These are phyloP conservation scores for Globisporangium nunn DNA, from an alignment of 352 stramenopile genomes.

Conservation along the genomic window DNA sequence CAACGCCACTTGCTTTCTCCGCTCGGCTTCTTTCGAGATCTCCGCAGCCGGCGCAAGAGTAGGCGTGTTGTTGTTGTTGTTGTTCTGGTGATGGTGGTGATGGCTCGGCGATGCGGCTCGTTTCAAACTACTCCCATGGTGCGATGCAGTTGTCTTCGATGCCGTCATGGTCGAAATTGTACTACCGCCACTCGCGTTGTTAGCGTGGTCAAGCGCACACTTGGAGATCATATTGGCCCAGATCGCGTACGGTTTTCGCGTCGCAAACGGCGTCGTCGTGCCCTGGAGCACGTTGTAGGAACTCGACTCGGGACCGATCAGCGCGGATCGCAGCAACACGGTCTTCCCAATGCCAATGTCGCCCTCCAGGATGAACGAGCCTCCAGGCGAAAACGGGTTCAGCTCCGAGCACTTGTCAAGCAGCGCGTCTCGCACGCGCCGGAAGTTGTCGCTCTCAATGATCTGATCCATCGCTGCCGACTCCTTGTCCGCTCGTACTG, in stretches of 20 bases:
- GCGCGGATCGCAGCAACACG: conserved; percentile 54
- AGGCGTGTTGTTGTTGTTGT: neutral
- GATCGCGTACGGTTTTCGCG: conserved; percentile 72
- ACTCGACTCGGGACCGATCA: conserved; percentile 37
- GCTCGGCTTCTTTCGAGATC: conserved; percentile 26
- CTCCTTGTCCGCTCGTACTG: conserved; percentile 42
- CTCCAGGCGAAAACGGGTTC: conserved; percentile 53
- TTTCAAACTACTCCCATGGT: neutral
- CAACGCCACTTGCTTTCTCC: conserved; percentile 38
- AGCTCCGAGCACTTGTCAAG: conserved; percentile 61
- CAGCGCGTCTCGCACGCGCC: conserved; percentile 36
- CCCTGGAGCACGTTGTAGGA: conserved; percentile 56
- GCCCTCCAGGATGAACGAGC: conserved; percentile 72
- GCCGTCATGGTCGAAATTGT: neutral
- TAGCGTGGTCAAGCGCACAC: conserved; percentile 31
- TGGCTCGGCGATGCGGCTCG: neutral
- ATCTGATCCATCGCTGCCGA: conserved; percentile 31
- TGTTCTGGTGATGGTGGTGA: neutral
- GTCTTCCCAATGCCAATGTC: conserved; percentile 84
- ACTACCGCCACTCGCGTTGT: neutral
- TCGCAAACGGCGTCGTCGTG: conserved; percentile 66
- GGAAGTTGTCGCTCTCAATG: conserved; percentile 61
- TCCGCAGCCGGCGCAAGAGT: conserved; percentile 6
- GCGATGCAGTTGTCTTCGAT: neutral
- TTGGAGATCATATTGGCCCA: conserved; percentile 76